Conservation (phyloP, 2,329 filamentous ascomycete genomes). For the Stachybotrys elegans region DNA sequence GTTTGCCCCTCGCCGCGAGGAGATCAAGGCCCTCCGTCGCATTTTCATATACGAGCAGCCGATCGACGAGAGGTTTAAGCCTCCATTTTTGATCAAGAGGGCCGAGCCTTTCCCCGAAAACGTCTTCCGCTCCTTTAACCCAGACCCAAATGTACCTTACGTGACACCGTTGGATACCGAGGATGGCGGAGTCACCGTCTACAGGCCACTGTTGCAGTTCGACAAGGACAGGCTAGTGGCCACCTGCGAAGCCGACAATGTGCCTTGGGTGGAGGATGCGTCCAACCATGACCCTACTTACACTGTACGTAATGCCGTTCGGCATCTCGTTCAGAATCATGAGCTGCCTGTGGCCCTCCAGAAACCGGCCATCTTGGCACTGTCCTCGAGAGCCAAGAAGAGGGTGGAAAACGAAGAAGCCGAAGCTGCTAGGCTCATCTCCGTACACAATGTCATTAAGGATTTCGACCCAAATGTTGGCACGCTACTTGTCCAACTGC, state of each 20-base stretch:
- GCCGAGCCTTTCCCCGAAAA: too few relatives aligned
- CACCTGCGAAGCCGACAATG: conserved; percentile 63
- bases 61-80: too few relatives aligned
- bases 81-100: too few relatives aligned
- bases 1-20: conserved; percentile 24
- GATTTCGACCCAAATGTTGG: conserved; percentile 44
- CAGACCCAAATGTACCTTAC: conserved; percentile 20
- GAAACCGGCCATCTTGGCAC: conserved; percentile 55
- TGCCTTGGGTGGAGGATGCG: conserved; percentile 77
- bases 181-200: conserved; percentile 59
- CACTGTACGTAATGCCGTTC: conserved; percentile 76
- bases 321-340: conserved; percentile 56
- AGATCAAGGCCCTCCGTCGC: conserved; percentile 22
- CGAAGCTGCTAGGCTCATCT: conserved; percentile 51
- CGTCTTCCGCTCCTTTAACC: too few relatives aligned
- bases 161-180: conserved; percentile 42
- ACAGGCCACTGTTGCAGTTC: conserved; percentile 66
- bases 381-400: conserved; percentile 49
- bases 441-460: conserved; percentile 37
- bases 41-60: too few relatives aligned
- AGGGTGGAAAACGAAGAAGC: conserved; percentile 40
- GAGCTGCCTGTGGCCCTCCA: conserved; percentile 66
- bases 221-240: conserved; percentile 68
- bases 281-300: conserved; percentile 76
- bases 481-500: conserved; percentile 41